Percentiles rank a stretch among this genome's conserved stretches.
phyloP scores from a whole-genome alignment of 768 basidiomycete genomes.

The Lentinula sp. region DNA sequence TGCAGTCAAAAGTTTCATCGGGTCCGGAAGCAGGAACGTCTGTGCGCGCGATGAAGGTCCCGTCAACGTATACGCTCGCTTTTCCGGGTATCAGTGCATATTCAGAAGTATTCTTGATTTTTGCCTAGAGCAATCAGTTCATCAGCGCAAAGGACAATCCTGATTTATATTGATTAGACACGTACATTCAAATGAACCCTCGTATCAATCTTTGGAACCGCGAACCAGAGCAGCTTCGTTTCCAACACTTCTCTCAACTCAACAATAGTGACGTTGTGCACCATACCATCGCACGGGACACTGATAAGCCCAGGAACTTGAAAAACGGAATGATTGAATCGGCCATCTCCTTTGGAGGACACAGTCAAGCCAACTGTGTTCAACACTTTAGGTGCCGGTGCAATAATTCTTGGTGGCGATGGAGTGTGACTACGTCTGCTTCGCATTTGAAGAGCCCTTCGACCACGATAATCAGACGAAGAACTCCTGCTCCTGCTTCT shows the following conservation, averaged over 20 bases:
- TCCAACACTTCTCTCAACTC: constrained; percentile 23
- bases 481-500: background rate
- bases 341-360: constrained; percentile 28
- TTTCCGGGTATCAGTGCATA: constrained; percentile 43
- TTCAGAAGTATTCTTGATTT: constrained; percentile 47
- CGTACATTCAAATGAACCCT: constrained; percentile 33
- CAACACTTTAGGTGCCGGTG: background rate
- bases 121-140: constrained; percentile 24
- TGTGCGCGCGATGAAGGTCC: constrained; percentile 47
- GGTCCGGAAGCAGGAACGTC: constrained; percentile 34
- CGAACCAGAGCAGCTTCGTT: constrained; percentile 36
- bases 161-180: background rate
- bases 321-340: constrained; percentile 28
- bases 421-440: background rate
- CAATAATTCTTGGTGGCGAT: background rate
- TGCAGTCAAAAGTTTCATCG: constrained; percentile 37
- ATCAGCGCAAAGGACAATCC: background rate
- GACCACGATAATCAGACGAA: background rate
- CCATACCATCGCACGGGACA: constrained; percentile 32
- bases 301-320: constrained; percentile 32
- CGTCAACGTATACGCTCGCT: constrained; percentile 49
- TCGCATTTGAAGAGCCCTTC: background rate
- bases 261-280: constrained; percentile 36
- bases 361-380: constrained; percentile 12
- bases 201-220: constrained; percentile 30